Evolutionary conservation across 2,329 filamentous ascomycete genomes (phyloP), one percentile per base, ranked within the genome.

Genomic region (Drechslerella stenobrocha): DNA sequence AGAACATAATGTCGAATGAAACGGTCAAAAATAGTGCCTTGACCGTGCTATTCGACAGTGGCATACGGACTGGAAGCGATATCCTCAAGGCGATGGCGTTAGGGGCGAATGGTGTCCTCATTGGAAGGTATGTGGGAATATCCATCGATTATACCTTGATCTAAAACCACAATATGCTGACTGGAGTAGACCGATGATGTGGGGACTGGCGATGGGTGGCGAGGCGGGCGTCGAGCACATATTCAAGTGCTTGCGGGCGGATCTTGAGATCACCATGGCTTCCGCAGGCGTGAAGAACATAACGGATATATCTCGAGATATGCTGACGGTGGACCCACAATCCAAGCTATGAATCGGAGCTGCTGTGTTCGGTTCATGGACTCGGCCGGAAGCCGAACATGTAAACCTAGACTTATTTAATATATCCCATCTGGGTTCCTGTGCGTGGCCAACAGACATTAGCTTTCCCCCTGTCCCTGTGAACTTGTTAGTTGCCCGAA

Each of bases 81-180:
- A 72, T 78, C 0, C 69, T 78, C 50, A 79, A 79, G 73, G 72
- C 76, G 13, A 70, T 79, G 18, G 76, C 76, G 1, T 74, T 78
- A 1, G 77, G 77, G 13, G 77, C 77, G 15, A 77, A 76, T 61
- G 77, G 77, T 9, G 78, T 78, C 1, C 76, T 81, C 11, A 67
- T 83, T 0, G 81, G 80, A 9, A 42, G 63, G 63, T 67, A 56
- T n/a, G 53, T 5, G 15, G 15, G 22, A 18, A 60, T 23, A 22
- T 35, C 28, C 3, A 4, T 13, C 18, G 5, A 22, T 42, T 18
- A 18, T 18, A 42, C 18, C 4, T 9, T 5, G 15, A 42, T 7
- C 15, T 18, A 42, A 42, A 7, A 4, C 15, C 4, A 37, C 34
- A 15, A 37, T 13, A 5, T 37, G 13, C 13, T 18, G 13, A 22